These are phyloP conservation scores for Alternaria hordeiaustralica DNA, from an alignment of 2,329 filamentous ascomycete genomes.

Conservation along the genomic window DNA sequence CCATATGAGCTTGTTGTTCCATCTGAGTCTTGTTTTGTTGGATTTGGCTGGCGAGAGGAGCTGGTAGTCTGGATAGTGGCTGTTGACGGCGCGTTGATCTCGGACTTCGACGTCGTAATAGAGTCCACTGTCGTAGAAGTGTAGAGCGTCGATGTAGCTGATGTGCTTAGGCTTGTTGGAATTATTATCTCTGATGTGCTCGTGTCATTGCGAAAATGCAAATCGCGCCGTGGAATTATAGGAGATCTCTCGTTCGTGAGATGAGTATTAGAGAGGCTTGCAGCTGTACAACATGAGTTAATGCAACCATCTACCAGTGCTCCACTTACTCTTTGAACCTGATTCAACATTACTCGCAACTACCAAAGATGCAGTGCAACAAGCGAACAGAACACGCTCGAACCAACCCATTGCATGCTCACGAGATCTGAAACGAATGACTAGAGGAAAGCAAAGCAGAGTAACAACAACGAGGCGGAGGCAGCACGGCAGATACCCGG, in stretches of 20 bases:
- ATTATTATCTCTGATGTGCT: background rate
- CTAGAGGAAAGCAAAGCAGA: slow-evolving; percentile 24
- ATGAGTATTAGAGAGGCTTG: background rate
- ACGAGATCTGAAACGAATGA: slow-evolving; percentile 31
- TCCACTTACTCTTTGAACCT: slow-evolving; percentile 2
- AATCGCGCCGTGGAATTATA: slow-evolving; percentile 10
- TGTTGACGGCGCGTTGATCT: background rate
- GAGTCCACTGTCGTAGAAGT: background rate
- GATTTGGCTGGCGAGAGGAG: background rate
- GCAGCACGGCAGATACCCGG: slow-evolving; percentile 19
- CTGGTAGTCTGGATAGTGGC: background rate
- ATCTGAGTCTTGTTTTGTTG: background rate
- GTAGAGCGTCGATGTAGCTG: background rate
- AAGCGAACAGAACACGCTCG: slow-evolving; percentile 33
- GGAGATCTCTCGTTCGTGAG: background rate
- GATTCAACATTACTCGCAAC: background rate
- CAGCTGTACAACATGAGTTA: background rate
- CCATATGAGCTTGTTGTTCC: background rate
- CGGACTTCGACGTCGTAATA: background rate
- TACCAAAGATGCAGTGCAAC: slow-evolving; percentile 7
- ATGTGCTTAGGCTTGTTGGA: background rate
- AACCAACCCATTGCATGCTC: slow-evolving; percentile 47
- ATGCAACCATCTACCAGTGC: background rate
- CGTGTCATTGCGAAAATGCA: slow-evolving; percentile 12
- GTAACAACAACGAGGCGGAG: slow-evolving; percentile 14